phyloP scores from a whole-genome alignment of 768 basidiomycete species.

The Tulasnella sp. region DNA sequence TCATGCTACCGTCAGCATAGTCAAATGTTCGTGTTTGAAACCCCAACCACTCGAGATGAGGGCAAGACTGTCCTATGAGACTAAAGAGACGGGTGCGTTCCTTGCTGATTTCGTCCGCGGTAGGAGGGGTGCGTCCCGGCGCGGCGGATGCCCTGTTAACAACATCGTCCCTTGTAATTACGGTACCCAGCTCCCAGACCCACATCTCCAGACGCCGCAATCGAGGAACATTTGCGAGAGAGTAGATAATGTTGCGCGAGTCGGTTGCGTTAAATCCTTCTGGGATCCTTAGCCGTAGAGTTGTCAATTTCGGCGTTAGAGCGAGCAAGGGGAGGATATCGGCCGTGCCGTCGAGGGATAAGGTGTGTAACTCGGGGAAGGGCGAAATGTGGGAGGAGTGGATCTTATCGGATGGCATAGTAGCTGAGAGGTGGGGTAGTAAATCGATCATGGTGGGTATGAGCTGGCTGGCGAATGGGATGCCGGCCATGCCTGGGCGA shows the following conservation, averaged over 20 bases:
- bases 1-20: constrained; percentile 13
- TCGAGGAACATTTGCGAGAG: background rate
- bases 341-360: constrained; percentile 10
- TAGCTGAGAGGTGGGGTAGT: background rate
- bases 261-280: constrained; percentile 15
- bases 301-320: background rate
- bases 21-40: constrained; percentile 16
- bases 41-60: background rate
- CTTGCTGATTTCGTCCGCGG: background rate
- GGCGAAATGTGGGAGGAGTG: background rate
- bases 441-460: background rate
- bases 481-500: constrained; percentile 5
- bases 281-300: constrained; percentile 7
- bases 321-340: constrained; percentile 3
- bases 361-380: constrained; percentile 8
- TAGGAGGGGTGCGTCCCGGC: background rate
- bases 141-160: background rate
- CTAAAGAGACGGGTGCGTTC: background rate
- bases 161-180: background rate
- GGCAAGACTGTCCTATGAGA: constrained; percentile 2
- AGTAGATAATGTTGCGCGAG: background rate
- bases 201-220: constrained; percentile 12
- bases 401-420: background rate
- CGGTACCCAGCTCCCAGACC: constrained; percentile 8
- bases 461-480: background rate